phyloP scores from a whole-genome alignment of 495 filamentous ascomycete species.

The Hyaloscypha hepaticicola region DNA sequence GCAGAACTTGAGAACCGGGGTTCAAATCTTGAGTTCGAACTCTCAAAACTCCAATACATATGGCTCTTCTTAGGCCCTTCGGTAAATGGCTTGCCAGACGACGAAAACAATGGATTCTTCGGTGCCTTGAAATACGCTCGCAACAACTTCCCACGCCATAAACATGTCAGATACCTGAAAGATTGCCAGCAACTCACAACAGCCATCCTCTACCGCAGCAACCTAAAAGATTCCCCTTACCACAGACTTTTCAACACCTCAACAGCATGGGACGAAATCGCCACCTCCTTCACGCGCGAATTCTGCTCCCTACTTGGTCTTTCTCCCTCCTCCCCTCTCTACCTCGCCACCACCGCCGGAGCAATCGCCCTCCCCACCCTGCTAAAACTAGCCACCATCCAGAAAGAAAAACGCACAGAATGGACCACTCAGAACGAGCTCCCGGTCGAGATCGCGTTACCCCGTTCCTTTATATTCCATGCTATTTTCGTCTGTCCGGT shows the following conservation, averaged over 20 bases:
- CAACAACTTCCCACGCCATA: constrained; percentile 56
- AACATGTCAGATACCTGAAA: constrained; percentile 64
- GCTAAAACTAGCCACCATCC: constrained; percentile 77
- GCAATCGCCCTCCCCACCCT: constrained; percentile 85
- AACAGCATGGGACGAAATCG: constrained; percentile 75
- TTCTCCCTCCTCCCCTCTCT: constrained; percentile 84
- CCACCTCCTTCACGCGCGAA: constrained; percentile 82
- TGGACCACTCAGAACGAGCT: constrained; percentile 93
- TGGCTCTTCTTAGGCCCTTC: constrained; percentile 65
- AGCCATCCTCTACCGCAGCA: constrained; percentile 74
- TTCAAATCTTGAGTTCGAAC: constrained; percentile 92
- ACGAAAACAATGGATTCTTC: constrained; percentile 45
- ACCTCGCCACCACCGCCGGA: constrained; percentile 87
- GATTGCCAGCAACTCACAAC: constrained; percentile 77
- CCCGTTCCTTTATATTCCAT: constrained; percentile 85
- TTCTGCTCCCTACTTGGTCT: constrained; percentile 92
- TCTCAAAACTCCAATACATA: constrained; percentile 82
- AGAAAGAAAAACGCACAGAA: constrained; percentile 83
- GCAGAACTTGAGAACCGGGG: constrained; percentile 73
- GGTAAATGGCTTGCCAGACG: constrained; percentile 46
- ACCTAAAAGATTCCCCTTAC: constrained; percentile 72
- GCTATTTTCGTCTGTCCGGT: constrained; percentile 98
- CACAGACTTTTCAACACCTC: constrained; percentile 67
- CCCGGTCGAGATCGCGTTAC: constrained; percentile 89
- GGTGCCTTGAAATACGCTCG: constrained; percentile 73